phyloP scores from a whole-genome alignment of 2,329 filamentous ascomycete genomes.

The Diplocarpon mali region DNA sequence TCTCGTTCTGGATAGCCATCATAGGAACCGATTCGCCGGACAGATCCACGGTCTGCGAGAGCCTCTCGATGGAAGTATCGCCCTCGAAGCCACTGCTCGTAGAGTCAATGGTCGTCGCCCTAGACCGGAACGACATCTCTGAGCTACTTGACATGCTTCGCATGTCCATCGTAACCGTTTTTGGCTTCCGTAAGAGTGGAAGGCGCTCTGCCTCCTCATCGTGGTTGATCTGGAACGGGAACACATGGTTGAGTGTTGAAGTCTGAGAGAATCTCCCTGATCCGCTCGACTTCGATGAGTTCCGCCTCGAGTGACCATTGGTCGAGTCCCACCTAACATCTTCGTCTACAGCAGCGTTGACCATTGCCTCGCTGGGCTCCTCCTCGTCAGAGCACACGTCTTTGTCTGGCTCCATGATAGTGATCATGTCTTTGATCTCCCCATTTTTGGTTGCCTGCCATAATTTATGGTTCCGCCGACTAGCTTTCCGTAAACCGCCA shows the following conservation, averaged over 20 bases:
- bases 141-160: constrained; percentile 82
- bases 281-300: constrained; percentile 17
- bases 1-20: constrained; percentile 71
- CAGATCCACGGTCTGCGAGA: constrained; percentile 59
- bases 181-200: constrained; percentile 24
- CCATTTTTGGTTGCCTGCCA: constrained; percentile 83
- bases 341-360: constrained; percentile 37
- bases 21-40: constrained; percentile 76
- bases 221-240: constrained; percentile 67
- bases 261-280: constrained; percentile 21
- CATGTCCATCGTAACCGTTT: constrained; percentile 77
- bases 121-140: constrained; percentile 70
- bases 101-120: constrained; percentile 67
- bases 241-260: constrained; percentile 63
- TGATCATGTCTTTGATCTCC: constrained; percentile 61
- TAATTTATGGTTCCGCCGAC: constrained; percentile 70
- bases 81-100: constrained; percentile 65
- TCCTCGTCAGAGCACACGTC: constrained; percentile 23
- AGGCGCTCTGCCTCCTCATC: constrained; percentile 30
- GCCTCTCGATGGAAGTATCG: constrained; percentile 71
- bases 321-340: constrained; percentile 24
- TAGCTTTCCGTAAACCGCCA: constrained; percentile 69
- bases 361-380: constrained; percentile 28
- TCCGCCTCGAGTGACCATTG: constrained; percentile 18
- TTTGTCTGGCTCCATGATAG: constrained; percentile 63